These are phyloP conservation scores for Fusarium buxicola DNA, from an alignment of 2,329 filamentous ascomycete genomes.

Conservation along the genomic window DNA sequence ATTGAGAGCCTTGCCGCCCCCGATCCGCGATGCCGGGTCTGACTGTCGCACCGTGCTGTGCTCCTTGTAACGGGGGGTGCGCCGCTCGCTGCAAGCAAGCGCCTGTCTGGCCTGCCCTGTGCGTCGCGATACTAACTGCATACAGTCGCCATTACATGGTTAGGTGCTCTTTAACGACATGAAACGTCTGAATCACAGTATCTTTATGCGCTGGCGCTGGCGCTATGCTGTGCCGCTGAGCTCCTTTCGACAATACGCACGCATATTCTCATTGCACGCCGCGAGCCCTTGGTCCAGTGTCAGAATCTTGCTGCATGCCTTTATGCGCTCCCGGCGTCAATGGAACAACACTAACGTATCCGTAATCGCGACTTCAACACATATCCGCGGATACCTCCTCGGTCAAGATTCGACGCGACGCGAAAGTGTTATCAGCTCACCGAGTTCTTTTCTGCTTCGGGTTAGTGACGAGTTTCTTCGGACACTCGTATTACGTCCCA, in stretches of 20 bases:
- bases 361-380: not conserved
- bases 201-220: slow-evolving; percentile 11
- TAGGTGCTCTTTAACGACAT: slow-evolving; percentile 38
- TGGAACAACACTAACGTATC: slow-evolving; percentile 8
- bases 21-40: slow-evolving; percentile 44
- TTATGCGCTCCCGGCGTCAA: slow-evolving; percentile 17
- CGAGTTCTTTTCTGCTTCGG: slow-evolving; percentile 18
- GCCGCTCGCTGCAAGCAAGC: slow-evolving; percentile 26
- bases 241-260: slow-evolving; percentile 1
- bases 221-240: slow-evolving; percentile 27
- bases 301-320: slow-evolving; percentile 1
- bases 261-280: slow-evolving; percentile 1
- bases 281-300: not conserved
- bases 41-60: slow-evolving; percentile 43
- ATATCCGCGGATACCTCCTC: slow-evolving; percentile 10
- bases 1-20: slow-evolving; percentile 30
- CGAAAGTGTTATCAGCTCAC: slow-evolving; percentile 10
- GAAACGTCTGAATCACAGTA: slow-evolving; percentile 27
- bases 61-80: slow-evolving; percentile 36
- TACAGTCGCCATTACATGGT: slow-evolving; percentile 35
- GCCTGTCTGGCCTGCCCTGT: slow-evolving; percentile 29
- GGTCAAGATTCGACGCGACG: slow-evolving; percentile 12
- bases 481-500: slow-evolving; percentile 25
- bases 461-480: slow-evolving; percentile 15
- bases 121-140: slow-evolving; percentile 36